These are phyloP conservation scores for Monosporascus sp. DNA, from an alignment of 2,329 filamentous ascomycete genomes.

Conservation along the genomic window DNA sequence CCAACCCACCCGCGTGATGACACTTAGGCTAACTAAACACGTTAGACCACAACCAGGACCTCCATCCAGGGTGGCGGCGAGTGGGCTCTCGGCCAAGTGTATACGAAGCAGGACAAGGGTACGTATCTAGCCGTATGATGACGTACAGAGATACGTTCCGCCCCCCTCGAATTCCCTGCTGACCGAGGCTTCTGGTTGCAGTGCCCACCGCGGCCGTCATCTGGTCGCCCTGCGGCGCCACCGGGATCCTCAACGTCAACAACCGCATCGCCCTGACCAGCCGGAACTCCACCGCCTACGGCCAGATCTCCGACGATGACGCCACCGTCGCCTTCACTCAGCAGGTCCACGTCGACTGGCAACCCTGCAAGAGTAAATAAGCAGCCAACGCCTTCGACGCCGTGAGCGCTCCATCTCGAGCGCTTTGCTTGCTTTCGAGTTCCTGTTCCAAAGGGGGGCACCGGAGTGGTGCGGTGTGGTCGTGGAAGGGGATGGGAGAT, in stretches of 20 bases:
- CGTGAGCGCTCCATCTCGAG: neutral
- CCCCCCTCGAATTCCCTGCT: neutral
- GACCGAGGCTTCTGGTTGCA: neutral
- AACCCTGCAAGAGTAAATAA: constrained; percentile 20
- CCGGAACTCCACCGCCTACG: constrained; percentile 30
- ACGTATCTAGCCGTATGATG: neutral
- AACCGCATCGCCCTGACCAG: constrained; percentile 39
- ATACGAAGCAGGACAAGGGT: constrained; percentile 38
- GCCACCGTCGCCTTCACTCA: constrained; percentile 40
- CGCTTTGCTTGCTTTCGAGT: too few relatives aligned
- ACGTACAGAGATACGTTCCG: too few relatives aligned
- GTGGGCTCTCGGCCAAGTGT: constrained; percentile 39
- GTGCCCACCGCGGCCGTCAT: constrained; percentile 39
- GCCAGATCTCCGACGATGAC: constrained; percentile 40
- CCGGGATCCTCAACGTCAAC: constrained; percentile 42
- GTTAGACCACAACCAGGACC: constrained; percentile 36
- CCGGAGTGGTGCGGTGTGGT: too few relatives aligned
- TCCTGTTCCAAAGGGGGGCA: too few relatives aligned
- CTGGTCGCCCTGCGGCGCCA: constrained; percentile 40
- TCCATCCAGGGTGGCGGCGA: constrained; percentile 36
- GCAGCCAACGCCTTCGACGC: neutral
- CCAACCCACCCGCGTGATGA: neutral
- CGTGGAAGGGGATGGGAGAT: too few relatives aligned
- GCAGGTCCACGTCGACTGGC: constrained; percentile 38
- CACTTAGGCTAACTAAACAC: constrained; percentile 1